Conservation (phyloP, 2,329 filamentous ascomycete genomes). For the Didymella exigua region DNA sequence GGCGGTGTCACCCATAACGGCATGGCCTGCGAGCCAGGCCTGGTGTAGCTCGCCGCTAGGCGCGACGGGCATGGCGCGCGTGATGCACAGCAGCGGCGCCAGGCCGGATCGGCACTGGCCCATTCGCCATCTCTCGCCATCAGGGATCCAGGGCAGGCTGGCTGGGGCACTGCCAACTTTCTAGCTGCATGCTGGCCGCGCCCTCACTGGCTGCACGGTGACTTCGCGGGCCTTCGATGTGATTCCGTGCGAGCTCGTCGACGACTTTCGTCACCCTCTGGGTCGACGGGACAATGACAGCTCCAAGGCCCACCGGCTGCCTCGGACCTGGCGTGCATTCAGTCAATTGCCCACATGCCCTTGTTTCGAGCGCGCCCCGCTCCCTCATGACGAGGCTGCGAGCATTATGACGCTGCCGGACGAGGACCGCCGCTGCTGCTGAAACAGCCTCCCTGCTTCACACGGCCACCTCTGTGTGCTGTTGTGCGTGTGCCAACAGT, state of each 20-base stretch:
- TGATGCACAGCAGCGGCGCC: slow-evolving; percentile 27
- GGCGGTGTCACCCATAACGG: slow-evolving; percentile 24
- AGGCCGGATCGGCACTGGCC: slow-evolving; percentile 15
- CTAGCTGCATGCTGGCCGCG: slow-evolving; percentile 1
- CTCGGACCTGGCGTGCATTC: slow-evolving; percentile 9
- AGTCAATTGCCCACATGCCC: not conserved
- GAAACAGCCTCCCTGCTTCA: slow-evolving; percentile 35
- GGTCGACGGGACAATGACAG: not conserved
- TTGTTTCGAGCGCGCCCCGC: slow-evolving; percentile 17
- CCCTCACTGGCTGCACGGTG: slow-evolving; percentile 8
- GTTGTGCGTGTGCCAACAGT: slow-evolving; percentile 29
- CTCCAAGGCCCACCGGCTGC: slow-evolving; percentile 1
- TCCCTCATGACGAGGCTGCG: slow-evolving; percentile 21
- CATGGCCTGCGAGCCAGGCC: slow-evolving; percentile 12
- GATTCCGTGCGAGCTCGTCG: slow-evolving; percentile 12
- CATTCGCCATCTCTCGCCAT: slow-evolving; percentile 5
- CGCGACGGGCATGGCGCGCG: not conserved
- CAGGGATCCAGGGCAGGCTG: slow-evolving; percentile 8
- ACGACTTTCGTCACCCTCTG: slow-evolving; percentile 10
- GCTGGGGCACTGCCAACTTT: slow-evolving; percentile 25
- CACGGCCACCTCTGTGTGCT: slow-evolving; percentile 14
- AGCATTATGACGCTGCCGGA: slow-evolving; percentile 22
- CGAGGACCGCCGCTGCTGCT: slow-evolving; percentile 11
- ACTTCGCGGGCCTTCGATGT: slow-evolving; percentile 18
- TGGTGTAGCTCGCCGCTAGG: not conserved